Conservation (phyloP, 2,329 filamentous ascomycete genomes). For the Myriosclerotinia scirpicola region DNA sequence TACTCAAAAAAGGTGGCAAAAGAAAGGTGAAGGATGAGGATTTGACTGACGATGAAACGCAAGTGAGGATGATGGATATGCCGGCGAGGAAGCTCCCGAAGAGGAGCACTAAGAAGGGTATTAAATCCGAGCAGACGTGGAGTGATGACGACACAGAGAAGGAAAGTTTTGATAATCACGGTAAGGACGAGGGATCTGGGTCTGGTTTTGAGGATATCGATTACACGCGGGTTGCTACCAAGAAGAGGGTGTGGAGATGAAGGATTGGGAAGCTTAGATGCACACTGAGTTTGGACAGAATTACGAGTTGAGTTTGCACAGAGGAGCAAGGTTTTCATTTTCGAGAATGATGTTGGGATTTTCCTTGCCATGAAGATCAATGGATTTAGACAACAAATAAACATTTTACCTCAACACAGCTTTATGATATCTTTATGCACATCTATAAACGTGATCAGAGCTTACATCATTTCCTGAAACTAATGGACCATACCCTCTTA, state of each 20-base stretch:
- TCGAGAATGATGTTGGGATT: neutral
- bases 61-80: neutral
- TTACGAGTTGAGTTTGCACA: neutral
- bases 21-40: slow-evolving; percentile 7
- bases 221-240: neutral
- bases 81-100: slow-evolving; percentile 1
- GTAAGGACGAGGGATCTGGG: neutral
- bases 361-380: too few species aligned
- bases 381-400: neutral
- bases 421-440: neutral
- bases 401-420: neutral
- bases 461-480: neutral
- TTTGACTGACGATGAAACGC: neutral
- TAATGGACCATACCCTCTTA: neutral
- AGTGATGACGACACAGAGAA: neutral
- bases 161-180: neutral
- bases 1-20: neutral
- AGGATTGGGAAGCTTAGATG: neutral
- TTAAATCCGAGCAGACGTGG: neutral
- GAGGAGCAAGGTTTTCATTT: neutral
- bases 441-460: neutral
- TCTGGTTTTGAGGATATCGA: slow-evolving; percentile 13
- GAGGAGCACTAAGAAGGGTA: neutral
- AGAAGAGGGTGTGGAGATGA: neutral
- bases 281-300: neutral